Evolutionary conservation across 805 yeast species (phyloP), one percentile per base, ranked within the genome.

Genomic region (Myxozyma geophila): DNA sequence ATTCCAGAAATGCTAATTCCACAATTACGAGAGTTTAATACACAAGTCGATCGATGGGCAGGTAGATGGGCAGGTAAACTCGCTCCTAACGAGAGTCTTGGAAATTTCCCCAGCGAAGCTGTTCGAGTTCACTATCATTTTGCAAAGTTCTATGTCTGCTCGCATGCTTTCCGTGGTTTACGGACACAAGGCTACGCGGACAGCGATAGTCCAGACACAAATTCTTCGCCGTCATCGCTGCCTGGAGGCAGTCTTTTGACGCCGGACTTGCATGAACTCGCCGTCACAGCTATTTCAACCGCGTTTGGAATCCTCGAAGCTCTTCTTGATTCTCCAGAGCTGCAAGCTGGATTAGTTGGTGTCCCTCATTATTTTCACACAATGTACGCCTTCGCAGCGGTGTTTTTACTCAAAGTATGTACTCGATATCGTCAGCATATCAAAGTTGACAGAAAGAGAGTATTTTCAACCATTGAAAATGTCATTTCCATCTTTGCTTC

Each of bases 381-480:
- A 15, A 63, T 63, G 67, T 63, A 47, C 33, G 67, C 67, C 2
- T 63, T 63, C 48, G 67, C 60, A 7, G 67, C 67, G 2, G 67
- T 63, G 21, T 63, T 63, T 46, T 17, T 63, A 21, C 54, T 63
- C 28, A 63, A 63, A 41, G 60, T 63, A 13, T 35, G 64, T 4
- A 63, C 67, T 4, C 23, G 63, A 19, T 63, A 63, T 52, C 44
- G 54, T 15, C 58, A 54, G 54, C 60, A 63, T 47, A 47, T 63
- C 28, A 37, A 43, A 19, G 58, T 63, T 19, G 67, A 63, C 43
- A 23, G 36, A 2, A 13, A n/a, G 7, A 43, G 33, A 15, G 67
- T 63, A 9, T 19, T 59, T 36, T 1, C 28, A 2, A 47, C 57
- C 10, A 60, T 59, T 28, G 51, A 43, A 9, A 28, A 55, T 35